These are phyloP conservation scores for Mycena venus DNA, from an alignment of 768 basidiomycete genomes.

Conservation along the genomic window DNA sequence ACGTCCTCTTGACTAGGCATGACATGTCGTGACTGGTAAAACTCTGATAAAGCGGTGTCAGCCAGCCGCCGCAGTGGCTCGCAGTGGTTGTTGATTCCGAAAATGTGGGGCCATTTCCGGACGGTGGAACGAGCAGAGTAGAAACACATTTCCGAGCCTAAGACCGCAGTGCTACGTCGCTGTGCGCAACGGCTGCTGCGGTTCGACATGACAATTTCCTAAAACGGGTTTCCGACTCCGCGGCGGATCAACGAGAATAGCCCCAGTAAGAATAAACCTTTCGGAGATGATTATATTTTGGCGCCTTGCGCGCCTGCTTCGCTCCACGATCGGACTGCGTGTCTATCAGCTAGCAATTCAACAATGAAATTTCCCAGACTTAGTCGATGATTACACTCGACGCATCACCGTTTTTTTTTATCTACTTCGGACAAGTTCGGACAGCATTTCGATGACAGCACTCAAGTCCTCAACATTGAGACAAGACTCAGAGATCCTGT, in stretches of 20 bases:
- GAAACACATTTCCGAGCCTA: not conserved
- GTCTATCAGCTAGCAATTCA: too few species aligned
- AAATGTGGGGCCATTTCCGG: not conserved
- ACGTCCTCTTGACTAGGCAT: constrained; percentile 14
- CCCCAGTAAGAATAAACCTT: not conserved
- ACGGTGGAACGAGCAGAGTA: not conserved
- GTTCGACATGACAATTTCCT: not conserved
- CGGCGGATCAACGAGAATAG: not conserved
- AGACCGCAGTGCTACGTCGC: not conserved
- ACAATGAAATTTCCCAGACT: too few species aligned
- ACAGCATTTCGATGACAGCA: not conserved
- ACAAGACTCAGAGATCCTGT: not conserved
- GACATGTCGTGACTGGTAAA: constrained; percentile 22
- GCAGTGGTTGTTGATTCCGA: not conserved
- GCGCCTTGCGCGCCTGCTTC: not conserved
- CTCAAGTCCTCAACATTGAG: not conserved
- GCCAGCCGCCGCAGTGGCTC: not conserved
- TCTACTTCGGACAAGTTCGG: too few species aligned
- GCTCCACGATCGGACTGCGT: too few species aligned
- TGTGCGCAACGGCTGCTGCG: not conserved
- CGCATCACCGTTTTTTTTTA: too few species aligned
- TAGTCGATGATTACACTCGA: too few species aligned
- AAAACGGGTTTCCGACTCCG: constrained; percentile 2
- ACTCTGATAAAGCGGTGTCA: constrained; percentile 24
- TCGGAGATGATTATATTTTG: not conserved